Percentiles rank a stretch among this genome's conserved stretches.
Conservation (phyloP, 305 asterid species). For the Fraxinus floribunda region DNA sequence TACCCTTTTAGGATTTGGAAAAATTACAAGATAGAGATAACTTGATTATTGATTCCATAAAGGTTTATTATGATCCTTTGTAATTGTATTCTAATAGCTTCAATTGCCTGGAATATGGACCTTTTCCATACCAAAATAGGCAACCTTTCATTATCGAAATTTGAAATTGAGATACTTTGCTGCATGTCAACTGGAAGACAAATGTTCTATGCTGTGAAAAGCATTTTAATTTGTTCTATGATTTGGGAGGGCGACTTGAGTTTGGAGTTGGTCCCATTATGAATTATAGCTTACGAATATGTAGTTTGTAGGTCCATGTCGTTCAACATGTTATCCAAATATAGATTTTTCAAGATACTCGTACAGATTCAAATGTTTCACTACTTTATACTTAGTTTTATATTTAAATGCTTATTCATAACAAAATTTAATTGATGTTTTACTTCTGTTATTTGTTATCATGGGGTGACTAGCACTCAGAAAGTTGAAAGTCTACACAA, state of each 20-base stretch:
- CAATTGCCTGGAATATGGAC: neutral
- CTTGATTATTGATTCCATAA: neutral
- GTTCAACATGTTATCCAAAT: neutral
- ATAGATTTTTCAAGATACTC: neutral
- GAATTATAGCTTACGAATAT: neutral
- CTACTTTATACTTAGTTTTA: neutral
- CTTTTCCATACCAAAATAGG: neutral
- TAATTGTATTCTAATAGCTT: neutral
- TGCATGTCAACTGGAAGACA: neutral
- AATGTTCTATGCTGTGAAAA: neutral
- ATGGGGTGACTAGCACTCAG: neutral
- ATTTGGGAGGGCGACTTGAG: neutral
- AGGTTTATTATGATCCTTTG: neutral
- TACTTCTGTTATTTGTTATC: neutral
- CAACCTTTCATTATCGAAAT: neutral
- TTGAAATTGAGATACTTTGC: neutral
- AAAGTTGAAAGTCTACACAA: slow-evolving; percentile 20
- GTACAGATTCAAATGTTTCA: neutral
- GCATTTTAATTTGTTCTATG: neutral
- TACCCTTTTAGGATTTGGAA: neutral
- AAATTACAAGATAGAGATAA: neutral
- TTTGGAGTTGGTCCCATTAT: neutral
- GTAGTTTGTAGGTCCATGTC: neutral
- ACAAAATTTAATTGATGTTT: neutral
- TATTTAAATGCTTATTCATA: neutral